Conservation (phyloP, 192 early-diverging fungal species). For the Spinellus fusiger region DNA sequence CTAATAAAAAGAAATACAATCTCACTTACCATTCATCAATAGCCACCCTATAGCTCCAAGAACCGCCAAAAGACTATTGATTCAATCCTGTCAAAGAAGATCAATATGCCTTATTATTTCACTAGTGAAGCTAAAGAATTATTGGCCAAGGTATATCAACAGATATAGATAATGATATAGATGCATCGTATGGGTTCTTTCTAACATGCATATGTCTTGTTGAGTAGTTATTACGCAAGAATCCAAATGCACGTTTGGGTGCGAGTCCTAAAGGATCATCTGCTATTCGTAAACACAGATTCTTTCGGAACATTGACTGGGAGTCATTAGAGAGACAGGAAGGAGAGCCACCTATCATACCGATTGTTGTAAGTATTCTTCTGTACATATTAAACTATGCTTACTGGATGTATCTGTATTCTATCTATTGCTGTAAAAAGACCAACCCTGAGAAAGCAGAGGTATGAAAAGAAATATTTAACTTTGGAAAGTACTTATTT, state of each 20-base stretch:
- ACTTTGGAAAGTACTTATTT: too few species aligned
- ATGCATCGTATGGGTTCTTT: constrained; percentile 27
- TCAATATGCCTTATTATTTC: constrained; percentile 72
- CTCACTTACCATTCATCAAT: neutral
- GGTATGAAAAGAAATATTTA: neutral
- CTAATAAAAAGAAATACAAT: constrained; percentile 13
- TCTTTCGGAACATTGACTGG: constrained; percentile 73
- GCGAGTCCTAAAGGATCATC: constrained; percentile 35
- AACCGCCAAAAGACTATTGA: constrained; percentile 80
- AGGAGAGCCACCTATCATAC: constrained; percentile 60
- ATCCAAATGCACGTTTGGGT: constrained; percentile 45
- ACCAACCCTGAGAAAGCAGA: neutral
- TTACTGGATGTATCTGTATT: neutral
- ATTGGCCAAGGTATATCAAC: constrained; percentile 49
- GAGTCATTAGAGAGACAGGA: constrained; percentile 43
- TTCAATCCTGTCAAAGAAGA: constrained; percentile 74
- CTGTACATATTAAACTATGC: neutral
- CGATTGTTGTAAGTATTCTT: constrained; percentile 43
- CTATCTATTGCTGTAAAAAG: neutral
- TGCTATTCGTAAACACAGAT: constrained; percentile 53
- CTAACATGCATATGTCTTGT: constrained; percentile 50
- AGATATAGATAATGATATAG: constrained; percentile 31
- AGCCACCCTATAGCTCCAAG: constrained; percentile 73
- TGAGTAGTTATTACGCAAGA: constrained; percentile 44
- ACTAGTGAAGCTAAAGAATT: constrained; percentile 74